Evolutionary conservation across 306 rosid species (phyloP).

Genomic region (Prunus salicina): DNA sequence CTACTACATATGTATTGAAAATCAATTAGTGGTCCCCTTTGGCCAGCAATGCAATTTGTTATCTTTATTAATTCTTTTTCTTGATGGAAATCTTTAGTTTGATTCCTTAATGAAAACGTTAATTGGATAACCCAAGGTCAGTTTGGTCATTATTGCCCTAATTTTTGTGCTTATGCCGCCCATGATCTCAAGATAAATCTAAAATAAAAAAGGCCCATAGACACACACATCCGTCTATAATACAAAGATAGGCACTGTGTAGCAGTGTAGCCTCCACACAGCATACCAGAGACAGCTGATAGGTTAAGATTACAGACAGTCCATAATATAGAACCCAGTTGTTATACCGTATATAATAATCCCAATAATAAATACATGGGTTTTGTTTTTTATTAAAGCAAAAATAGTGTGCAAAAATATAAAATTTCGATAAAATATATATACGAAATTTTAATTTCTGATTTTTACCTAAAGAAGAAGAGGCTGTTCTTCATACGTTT

Average conservation of each 20-base stretch:
- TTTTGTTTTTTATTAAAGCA: too few relatives aligned
- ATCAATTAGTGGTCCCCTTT: too few relatives aligned
- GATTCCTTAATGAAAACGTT: neutral
- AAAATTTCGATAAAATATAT: neutral
- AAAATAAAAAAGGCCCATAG: neutral
- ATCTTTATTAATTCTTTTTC: neutral
- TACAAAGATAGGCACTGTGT: neutral
- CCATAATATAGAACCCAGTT: neutral
- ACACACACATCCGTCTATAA: neutral
- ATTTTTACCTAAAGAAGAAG: slow-evolving; percentile 19
- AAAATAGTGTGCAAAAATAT: neutral
- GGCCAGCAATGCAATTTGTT: neutral
- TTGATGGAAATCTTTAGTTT: neutral
- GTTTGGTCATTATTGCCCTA: neutral
- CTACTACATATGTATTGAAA: too few relatives aligned
- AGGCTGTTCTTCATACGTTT: slow-evolving; percentile 66
- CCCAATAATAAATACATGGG: neutral
- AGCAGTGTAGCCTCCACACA: neutral
- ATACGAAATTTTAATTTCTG: neutral
- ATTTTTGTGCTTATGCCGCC: neutral
- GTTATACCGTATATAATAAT: neutral
- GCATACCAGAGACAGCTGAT: neutral
- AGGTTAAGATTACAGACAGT: neutral
- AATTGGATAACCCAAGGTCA: too few relatives aligned
- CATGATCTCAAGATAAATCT: neutral